Evolutionary conservation across 371 early-diverging fungal species (phyloP).

Genomic region (Cokeromyces recurvatus): DNA sequence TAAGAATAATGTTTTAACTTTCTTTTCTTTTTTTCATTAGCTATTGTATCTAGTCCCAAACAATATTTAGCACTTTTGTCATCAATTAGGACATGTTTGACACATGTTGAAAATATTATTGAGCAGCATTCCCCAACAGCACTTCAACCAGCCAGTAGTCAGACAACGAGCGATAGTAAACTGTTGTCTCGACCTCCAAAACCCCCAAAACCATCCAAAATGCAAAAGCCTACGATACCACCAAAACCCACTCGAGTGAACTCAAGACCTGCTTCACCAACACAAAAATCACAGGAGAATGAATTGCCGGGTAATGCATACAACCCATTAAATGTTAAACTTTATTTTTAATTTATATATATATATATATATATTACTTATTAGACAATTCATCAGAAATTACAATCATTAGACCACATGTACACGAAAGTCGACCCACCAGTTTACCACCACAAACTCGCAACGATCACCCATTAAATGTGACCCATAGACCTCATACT

Average conservation of each 20-base stretch:
- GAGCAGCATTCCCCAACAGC: constrained; percentile 27
- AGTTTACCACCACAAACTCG: constrained; percentile 16
- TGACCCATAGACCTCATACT: constrained; percentile 8
- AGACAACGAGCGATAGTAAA: constrained; percentile 12
- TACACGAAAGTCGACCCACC: constrained; percentile 6
- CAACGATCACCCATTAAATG: not conserved
- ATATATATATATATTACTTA: too few relatives aligned
- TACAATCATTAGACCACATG: constrained; percentile 11
- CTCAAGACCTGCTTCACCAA: constrained; percentile 12
- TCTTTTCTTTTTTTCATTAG: constrained; percentile 12
- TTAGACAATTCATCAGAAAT: constrained; percentile 17
- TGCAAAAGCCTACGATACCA: constrained; percentile 33
- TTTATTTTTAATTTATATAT: too few relatives aligned
- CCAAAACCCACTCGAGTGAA: constrained; percentile 29
- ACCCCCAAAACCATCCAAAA: constrained; percentile 37
- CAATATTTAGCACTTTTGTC: constrained; percentile 29
- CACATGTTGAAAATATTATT: constrained; percentile 37
- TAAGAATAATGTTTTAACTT: not conserved
- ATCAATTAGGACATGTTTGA: constrained; percentile 33
- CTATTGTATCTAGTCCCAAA: constrained; percentile 41
- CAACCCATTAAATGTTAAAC: too few relatives aligned
- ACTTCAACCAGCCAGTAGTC: constrained; percentile 4
- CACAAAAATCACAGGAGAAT: constrained; percentile 1
- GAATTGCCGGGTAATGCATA: constrained; percentile 27
- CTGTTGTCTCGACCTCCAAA: constrained; percentile 25